A percentile compares a stretch with the other conserved stretches of the same genome.
Conservation (phyloP, 1,284 basidiomycete genomes). For the Ceratobasidium sp. region DNA sequence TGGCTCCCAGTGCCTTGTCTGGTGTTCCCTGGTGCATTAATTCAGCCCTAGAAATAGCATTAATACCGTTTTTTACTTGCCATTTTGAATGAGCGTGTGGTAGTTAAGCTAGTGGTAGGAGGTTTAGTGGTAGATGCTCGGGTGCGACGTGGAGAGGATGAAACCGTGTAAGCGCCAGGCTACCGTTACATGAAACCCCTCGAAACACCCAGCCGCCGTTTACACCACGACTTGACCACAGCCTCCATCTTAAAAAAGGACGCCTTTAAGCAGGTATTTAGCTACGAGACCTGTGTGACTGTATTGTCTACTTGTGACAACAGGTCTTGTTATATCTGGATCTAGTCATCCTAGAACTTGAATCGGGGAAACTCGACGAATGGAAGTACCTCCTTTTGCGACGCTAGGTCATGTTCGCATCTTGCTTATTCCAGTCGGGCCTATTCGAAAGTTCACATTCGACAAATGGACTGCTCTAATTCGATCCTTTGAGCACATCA, state of each 20-base stretch:
- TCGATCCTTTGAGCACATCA: constrained; percentile 75
- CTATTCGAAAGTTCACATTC: constrained; percentile 73
- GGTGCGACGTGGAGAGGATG: constrained; percentile 48
- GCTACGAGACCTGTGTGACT: not conserved
- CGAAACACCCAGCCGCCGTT: not conserved
- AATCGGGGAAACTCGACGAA: constrained; percentile 54
- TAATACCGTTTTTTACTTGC: constrained; percentile 31
- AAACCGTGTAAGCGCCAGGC: constrained; percentile 31
- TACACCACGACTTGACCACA: constrained; percentile 11
- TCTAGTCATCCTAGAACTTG: too few relatives aligned
- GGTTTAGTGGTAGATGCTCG: not conserved
- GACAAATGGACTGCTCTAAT: constrained; percentile 80
- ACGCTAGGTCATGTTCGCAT: constrained; percentile 84
- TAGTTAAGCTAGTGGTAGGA: constrained; percentile 9
- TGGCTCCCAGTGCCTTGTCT: constrained; percentile 84
- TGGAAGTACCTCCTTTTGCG: constrained; percentile 80
- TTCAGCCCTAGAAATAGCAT: not conserved
- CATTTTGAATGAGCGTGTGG: constrained; percentile 46
- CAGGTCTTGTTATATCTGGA: not conserved
- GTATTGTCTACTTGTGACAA: not conserved
- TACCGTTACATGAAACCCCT: constrained; percentile 15
- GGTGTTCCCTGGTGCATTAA: constrained; percentile 72
- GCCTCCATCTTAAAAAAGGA: not conserved
- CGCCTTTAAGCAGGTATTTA: not conserved
- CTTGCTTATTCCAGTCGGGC: constrained; percentile 82